Evolutionary conservation across 2,329 filamentous ascomycete species (phyloP), one percentile per base, ranked within the genome.

Genomic region (Plenodomus lindquistii): DNA sequence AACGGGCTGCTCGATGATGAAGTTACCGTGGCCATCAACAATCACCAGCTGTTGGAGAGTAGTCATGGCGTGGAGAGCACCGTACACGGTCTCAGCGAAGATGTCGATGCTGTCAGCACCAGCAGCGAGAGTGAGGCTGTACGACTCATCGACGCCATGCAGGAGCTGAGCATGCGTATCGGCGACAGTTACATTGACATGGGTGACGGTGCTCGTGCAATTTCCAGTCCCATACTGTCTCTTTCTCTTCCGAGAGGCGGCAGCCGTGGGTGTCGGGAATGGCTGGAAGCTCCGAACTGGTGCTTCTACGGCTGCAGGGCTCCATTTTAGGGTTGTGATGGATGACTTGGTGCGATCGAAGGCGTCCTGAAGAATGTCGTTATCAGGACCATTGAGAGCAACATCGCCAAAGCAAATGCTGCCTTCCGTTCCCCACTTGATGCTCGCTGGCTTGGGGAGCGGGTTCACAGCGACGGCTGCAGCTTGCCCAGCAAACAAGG

Each of bases 121-220:
- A 5, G 68, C 54, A 1, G 63, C 54, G 31, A 81, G 73, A 16
- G 75, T 69, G 17, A 83, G 56, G 0, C 75, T 79, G 62, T 83
- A 83, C n/a, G 79, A 81, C 58, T 83, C 80, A 47, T 83, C 78
- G 18, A 82, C 80, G 3, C 79, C 80, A 54, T 83, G 80, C 59
- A 82, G 75, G 22, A 84, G 69, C 48, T 79, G 73, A 3, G 77
- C 79, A 11, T 73, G 53, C 36, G 62, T 62, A 56, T 84, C 70
- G 6, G 71, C 54, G 20, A 84, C 67, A 6, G 75, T 65, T 37
- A 84, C 67, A 20, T 77, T 70, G 31, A 84, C 69, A 11, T 66
- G 67, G 4, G 56, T 73, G n/a, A 83, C 63, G 7, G 60, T 45
- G 16, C 51, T 50, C 15, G 67, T 68, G 42, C 60, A 56, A 42